Evolutionary conservation across 1,284 basidiomycete genomes (phyloP).

Genomic region (Pholiota adiposa): DNA sequence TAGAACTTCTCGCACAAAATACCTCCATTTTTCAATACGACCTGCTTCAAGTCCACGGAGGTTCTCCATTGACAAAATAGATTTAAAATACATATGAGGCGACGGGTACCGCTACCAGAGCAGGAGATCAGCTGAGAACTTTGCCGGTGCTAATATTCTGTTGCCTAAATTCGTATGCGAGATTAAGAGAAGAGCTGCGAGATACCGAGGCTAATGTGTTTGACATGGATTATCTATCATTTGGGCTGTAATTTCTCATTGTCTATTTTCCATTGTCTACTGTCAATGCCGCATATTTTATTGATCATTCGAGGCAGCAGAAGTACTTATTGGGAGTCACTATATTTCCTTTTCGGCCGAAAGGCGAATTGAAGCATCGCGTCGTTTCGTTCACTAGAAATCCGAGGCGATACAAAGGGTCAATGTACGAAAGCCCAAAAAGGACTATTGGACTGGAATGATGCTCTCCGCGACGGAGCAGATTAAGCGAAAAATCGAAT

Average conservation of each 20-base stretch:
- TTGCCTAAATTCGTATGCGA: not conserved
- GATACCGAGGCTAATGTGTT: not conserved
- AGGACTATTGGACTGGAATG: not conserved
- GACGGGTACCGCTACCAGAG: no score
- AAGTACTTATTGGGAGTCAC: no score
- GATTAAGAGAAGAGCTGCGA: not conserved
- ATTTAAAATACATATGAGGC: no score
- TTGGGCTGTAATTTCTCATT: not conserved
- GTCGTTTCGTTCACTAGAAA: not conserved
- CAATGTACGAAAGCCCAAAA: not conserved
- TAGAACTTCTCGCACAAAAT: not conserved
- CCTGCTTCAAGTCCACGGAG: not conserved
- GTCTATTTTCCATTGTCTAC: no score
- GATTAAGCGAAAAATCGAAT: not conserved
- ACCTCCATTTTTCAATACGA: not conserved
- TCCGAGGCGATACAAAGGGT: not conserved
- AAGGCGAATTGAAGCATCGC: no score
- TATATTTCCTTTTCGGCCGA: no score
- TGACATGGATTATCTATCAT: not conserved
- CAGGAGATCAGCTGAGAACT: not conserved
- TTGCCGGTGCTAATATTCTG: not conserved
- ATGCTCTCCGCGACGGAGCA: not conserved
- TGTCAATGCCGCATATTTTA: no score
- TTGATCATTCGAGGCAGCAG: no score
- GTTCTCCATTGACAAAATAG: not conserved